Evolutionary conservation across 2,329 filamentous ascomycete species (phyloP), one percentile per base, ranked within the genome.

Genomic region (Orbilia javanica): DNA sequence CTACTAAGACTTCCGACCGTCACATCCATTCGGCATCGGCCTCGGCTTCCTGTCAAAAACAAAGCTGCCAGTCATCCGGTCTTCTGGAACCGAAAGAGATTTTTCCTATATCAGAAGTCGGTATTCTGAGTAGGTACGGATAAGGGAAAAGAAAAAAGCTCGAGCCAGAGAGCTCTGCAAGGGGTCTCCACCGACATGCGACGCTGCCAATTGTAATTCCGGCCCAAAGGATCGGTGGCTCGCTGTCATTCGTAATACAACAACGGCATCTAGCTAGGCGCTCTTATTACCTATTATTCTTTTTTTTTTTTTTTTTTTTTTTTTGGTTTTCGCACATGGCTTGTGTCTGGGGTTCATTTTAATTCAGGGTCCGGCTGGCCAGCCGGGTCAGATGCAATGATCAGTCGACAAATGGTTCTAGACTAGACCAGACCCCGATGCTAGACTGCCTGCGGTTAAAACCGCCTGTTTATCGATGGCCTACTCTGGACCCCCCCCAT

Each of bases 31-130:
- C 68, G 68, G 68, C 68, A 55, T 55, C 68, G 62, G 68, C 48
- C 13, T 72, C 68, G 57, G 68, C 68, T 57, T 72, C 57, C 42
- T 64, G 29, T 60, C 55, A 60, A 50, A 27, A n/a, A n/a, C n/a
- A n/a, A n/a, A n/a, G n/a, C n/a, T n/a, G n/a, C n/a, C n/a, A n/a
- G 55, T 5, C 39, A 46, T 48, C 34, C 60, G 46, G 57, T 18
- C 31, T 63, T 22, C 60, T 53, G 55, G 20, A 27, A 20, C 55
- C 55, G 55, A 60, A 60, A 27, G 13, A 60, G 27, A 13, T 22
- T 22, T 55, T 20, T 15, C 22, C 20, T n/a, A 10, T 42, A 36
- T 10, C n/a, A n/a, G n/a, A n/a, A n/a, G n/a, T n/a, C n/a, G n/a
- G n/a, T n/a, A n/a, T n/a, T n/a, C n/a, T n/a, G n/a, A n/a, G n/a